Evolutionary conservation across 2,329 filamentous ascomycete genomes (phyloP).

Genomic region (Cladophialophora exuberans): DNA sequence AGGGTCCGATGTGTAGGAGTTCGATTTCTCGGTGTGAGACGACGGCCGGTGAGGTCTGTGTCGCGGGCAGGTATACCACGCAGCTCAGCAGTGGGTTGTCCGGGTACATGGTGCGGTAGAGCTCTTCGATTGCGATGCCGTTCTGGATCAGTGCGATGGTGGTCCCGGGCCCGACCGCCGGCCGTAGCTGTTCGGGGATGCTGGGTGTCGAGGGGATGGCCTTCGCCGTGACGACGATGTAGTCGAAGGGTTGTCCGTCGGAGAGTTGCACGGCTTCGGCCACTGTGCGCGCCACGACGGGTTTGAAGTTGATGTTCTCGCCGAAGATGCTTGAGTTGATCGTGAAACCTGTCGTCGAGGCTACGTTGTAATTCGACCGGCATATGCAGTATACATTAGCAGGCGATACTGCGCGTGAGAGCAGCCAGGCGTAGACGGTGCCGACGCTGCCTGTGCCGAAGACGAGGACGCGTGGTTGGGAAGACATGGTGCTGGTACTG

Average conservation of each 20-base stretch:
- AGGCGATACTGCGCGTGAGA: conserved; percentile 33
- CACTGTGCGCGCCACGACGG: conserved; percentile 30
- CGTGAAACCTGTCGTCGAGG: conserved; percentile 35
- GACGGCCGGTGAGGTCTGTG: conserved; percentile 53
- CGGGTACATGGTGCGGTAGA: conserved; percentile 55
- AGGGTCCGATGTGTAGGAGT: conserved; percentile 55
- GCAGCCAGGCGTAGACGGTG: conserved; percentile 36
- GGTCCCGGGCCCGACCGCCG: conserved; percentile 47
- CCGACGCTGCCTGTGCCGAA: conserved; percentile 41
- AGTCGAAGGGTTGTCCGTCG: conserved; percentile 45
- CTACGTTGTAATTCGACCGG: conserved; percentile 39
- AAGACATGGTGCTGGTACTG: conserved; percentile 15
- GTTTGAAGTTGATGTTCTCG: conserved; percentile 31
- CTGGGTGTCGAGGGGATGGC: conserved; percentile 46
- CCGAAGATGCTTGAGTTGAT: conserved; percentile 36
- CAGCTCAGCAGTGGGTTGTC: conserved; percentile 58
- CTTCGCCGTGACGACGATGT: conserved; percentile 53
- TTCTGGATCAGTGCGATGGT: conserved; percentile 65
- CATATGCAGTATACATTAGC: conserved; percentile 38
- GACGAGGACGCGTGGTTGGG: conserved; percentile 36
- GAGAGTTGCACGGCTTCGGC: conserved; percentile 29
- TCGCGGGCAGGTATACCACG: conserved; percentile 58
- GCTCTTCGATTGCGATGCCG: conserved; percentile 63
- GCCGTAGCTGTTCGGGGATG: conserved; percentile 41
- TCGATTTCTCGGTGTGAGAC: conserved; percentile 54